These are phyloP conservation scores for Globisporangium okanoganense DNA, from an alignment of 352 stramenopile genomes.

Conservation along the genomic window DNA sequence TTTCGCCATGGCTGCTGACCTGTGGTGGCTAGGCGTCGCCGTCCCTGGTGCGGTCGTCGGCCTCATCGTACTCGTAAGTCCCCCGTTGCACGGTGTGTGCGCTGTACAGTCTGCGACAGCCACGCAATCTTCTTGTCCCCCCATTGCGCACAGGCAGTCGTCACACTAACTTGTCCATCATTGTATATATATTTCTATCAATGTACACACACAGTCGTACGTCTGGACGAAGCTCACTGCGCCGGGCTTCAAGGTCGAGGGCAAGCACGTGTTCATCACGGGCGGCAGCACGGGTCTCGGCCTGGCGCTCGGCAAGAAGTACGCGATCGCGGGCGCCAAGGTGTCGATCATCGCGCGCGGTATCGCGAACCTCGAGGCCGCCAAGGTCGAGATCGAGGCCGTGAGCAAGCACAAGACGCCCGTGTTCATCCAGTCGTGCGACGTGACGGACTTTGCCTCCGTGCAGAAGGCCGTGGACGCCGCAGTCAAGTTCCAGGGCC, in stretches of 20 bases:
- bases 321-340: conserved; percentile 59
- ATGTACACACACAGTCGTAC: conserved; percentile 58
- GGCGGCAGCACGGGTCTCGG: conserved; percentile 68
- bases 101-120: not conserved
- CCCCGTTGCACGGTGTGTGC: not conserved
- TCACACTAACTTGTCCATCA: conserved; percentile 6
- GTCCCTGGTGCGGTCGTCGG: conserved; percentile 40
- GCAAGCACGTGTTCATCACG: conserved; percentile 69
- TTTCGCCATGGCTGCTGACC: conserved; percentile 26
- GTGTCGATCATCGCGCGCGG: conserved; percentile 70
- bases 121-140: not conserved
- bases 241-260: conserved; percentile 68
- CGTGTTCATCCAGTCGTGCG: conserved; percentile 72
- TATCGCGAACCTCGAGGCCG: conserved; percentile 51
- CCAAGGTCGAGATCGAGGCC: conserved; percentile 57
- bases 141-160: not conserved
- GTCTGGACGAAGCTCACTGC: conserved; percentile 55
- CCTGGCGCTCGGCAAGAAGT: conserved; percentile 64
- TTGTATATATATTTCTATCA: not conserved
- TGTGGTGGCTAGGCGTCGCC: conserved; percentile 46
- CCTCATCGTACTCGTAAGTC: conserved; percentile 46
- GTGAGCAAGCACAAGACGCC: conserved; percentile 27
- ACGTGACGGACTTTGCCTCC: conserved; percentile 60
- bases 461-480: conserved; percentile 59
- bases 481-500: conserved; percentile 65